phyloP scores from a whole-genome alignment of 345 rosid species.

The Lagerstroemia speciosa region DNA sequence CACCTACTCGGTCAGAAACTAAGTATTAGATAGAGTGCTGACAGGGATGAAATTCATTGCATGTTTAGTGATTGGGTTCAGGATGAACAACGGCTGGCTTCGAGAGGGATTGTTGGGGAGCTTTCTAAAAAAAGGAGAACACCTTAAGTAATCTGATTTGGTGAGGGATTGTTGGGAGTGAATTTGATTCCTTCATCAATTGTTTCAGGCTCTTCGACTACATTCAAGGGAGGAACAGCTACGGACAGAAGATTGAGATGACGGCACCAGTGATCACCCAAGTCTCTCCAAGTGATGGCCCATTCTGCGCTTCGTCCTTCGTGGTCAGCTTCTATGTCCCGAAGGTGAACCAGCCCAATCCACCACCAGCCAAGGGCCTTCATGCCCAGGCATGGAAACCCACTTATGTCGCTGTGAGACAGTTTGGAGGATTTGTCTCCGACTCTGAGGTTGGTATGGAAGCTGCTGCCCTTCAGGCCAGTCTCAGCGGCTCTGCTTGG shows the following conservation, averaged over 20 bases:
- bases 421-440: constrained; percentile 63
- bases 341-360: constrained; percentile 56
- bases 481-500: constrained; percentile 57
- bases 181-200: background rate
- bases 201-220: constrained; percentile 55
- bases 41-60: too few species aligned
- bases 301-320: constrained; percentile 74
- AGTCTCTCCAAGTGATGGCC: constrained; percentile 81
- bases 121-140: too few species aligned
- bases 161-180: too few species aligned
- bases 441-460: constrained; percentile 50
- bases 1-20: too few species aligned
- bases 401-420: constrained; percentile 50
- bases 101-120: too few species aligned
- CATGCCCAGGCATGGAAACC: constrained; percentile 51
- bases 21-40: too few species aligned
- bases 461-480: constrained; percentile 64
- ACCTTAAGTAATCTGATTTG: too few species aligned
- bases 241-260: constrained; percentile 62
- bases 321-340: constrained; percentile 77
- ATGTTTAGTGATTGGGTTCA: too few species aligned
- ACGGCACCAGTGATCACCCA: constrained; percentile 70
- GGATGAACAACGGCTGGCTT: too few species aligned
- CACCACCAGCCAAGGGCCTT: constrained; percentile 74
- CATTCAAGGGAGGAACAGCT: constrained; percentile 74